Percentiles rank a stretch among this genome's conserved stretches.
These are phyloP conservation scores for Blastocystis hominis DNA, from an alignment of 352 stramenopile genomes.

Conservation along the genomic window DNA sequence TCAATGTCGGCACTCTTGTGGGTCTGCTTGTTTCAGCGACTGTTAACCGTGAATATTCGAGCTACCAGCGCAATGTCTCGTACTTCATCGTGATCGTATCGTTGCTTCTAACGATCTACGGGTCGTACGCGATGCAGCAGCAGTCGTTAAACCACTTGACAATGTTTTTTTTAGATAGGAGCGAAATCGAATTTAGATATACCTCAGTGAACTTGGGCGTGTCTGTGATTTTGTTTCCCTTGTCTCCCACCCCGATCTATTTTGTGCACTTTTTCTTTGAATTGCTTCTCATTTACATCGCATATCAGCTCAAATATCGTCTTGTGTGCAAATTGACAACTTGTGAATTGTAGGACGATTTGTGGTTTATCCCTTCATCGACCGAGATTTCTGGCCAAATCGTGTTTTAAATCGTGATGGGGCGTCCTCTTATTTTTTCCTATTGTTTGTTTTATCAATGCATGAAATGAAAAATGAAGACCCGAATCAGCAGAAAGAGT, in stretches of 20 bases:
- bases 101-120: slow-evolving; percentile 11
- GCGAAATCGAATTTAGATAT: neutral
- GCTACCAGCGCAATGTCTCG: neutral
- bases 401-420: slow-evolving; percentile 4
- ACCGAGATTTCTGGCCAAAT: slow-evolving; percentile 8
- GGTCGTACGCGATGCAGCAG: slow-evolving; percentile 12
- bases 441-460: neutral
- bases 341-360: neutral
- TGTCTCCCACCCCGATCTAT: slow-evolving; percentile 40
- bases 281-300: slow-evolving; percentile 12
- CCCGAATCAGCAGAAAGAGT: neutral
- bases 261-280: slow-evolving; percentile 54
- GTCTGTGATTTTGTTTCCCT: slow-evolving; percentile 33
- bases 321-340: neutral
- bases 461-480: neutral
- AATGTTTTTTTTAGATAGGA: neutral
- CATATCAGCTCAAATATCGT: slow-evolving; percentile 31
- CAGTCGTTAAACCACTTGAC: slow-evolving; percentile 19
- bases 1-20: slow-evolving; percentile 12
- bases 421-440: neutral
- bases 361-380: slow-evolving; percentile 50
- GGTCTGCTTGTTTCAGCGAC: neutral
- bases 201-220: neutral
- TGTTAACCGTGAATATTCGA: neutral
- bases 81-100: slow-evolving; percentile 13